Evolutionary conservation across 2,329 filamentous ascomycete genomes (phyloP), one percentile per base, ranked within the genome.

Genomic region (Colletotrichum lentis): DNA sequence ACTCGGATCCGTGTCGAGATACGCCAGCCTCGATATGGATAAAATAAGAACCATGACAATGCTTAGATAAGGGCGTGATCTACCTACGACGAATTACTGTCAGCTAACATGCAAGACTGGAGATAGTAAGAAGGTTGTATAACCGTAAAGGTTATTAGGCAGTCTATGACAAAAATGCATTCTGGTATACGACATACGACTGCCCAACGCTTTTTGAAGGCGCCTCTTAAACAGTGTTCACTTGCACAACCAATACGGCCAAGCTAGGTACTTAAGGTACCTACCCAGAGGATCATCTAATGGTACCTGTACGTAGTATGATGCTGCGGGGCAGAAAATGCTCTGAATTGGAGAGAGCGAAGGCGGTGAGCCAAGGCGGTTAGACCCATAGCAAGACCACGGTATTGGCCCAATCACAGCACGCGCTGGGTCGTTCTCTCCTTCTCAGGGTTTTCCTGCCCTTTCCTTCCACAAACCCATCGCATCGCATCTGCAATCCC

Each of bases 381-480:
- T 53, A 39, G 50, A 5, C 6, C 16, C 11, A 39, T 1, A 39
- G 14, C 3, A 7, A 7, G 16, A 22, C 35, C 12, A 3, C 3
- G 5, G 52, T 1, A 54, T 54, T 54, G 31, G 52, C n/a, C 52
- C 63, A 64, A 47, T 61, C 58, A 41, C 22, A 18, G 31, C 31
- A 31, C 50, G 50, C 50, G 50, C n/a, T 53, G n/a, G 50, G 31
- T 53, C 31, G 3, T 37, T 53, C 50, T 60, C 50, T 50, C 57
- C 46, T 60, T 27, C 37, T 54, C 52, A 54, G 52, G 52, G 52
- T 54, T 54, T 58, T 58, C 39, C 52, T 54, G 52, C 52, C 52
- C 52, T 59, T 59, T 46, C 43, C 43, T 46, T 46, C 56, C 43
- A 59, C 64, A 67, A 67, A 68, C 59, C 31, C 44, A 60, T 60